Evolutionary conservation across 1,284 basidiomycete genomes (phyloP).

Genomic region (Quambalaria eucalypti): DNA sequence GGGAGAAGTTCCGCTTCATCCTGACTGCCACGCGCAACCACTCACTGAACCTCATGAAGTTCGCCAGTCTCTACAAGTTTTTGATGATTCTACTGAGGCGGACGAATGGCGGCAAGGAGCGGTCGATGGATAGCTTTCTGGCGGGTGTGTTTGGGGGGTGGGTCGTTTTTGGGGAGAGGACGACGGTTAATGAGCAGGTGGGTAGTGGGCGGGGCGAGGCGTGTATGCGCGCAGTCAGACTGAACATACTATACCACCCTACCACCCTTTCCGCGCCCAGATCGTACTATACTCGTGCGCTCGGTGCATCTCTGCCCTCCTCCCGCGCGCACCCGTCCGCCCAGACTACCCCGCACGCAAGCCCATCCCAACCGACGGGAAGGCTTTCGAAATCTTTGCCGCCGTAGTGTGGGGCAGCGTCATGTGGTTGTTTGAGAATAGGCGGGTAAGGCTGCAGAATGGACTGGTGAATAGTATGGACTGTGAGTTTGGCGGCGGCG

Average conservation of each 20-base stretch:
- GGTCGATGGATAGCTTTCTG: slow-evolving; percentile 74
- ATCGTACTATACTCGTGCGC: slow-evolving; percentile 72
- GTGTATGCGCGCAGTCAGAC: background rate
- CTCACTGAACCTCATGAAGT: slow-evolving; percentile 79
- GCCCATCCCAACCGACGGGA: slow-evolving; percentile 52
- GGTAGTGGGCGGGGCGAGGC: slow-evolving; percentile 29
- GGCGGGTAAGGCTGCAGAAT: slow-evolving; percentile 77
- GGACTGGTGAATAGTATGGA: slow-evolving; percentile 63
- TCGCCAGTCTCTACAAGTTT: slow-evolving; percentile 86
- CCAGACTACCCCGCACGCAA: slow-evolving; percentile 31
- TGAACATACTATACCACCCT: background rate
- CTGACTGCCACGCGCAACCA: slow-evolving; percentile 81
- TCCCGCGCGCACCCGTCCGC: slow-evolving; percentile 37
- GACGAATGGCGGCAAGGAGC: slow-evolving; percentile 68
- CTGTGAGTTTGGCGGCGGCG: slow-evolving; percentile 22
- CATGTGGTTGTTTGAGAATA: slow-evolving; percentile 88
- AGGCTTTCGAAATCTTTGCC: slow-evolving; percentile 77
- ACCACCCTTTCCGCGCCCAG: slow-evolving; percentile 48
- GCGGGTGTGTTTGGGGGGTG: slow-evolving; percentile 88
- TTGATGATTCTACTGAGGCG: slow-evolving; percentile 71
- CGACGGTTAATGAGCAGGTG: slow-evolving; percentile 96
- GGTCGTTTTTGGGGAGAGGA: slow-evolving; percentile 83
- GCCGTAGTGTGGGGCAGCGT: slow-evolving; percentile 89
- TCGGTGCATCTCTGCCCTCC: slow-evolving; percentile 34
- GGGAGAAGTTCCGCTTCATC: slow-evolving; percentile 60